Evolutionary conservation across 116 monocot genomes (phyloP), one percentile per base, ranked within the genome.

Genomic region (Dioscorea cayenensis): DNA sequence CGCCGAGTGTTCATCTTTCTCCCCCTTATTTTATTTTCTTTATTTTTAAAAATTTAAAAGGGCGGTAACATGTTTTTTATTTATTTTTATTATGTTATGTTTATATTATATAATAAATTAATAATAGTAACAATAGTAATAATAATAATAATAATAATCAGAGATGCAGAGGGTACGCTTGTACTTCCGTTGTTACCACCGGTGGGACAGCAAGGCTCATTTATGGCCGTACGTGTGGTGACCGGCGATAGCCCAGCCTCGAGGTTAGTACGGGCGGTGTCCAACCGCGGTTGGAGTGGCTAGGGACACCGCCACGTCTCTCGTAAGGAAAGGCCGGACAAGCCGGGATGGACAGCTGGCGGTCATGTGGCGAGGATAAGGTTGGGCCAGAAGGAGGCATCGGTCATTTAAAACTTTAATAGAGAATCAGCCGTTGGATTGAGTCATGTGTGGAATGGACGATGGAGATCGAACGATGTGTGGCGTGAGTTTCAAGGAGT

Each of bases 281-380:
- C 55, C 14, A 14, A 16, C n/a, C 18, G 43, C 14, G n/a, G 55
- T 6, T 5, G 55, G n/a, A 12, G 22, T 12, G 6, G 27, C n/a
- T 23, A 23, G 22, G 63, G 25, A 10, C 2, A 63, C 25, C 27
- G 63, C 63, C 63, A 63, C 63, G 63, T 27, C 12, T 7, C 21
- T 8, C 6, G n/a, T 2, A 3, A 7, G 11, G 27, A 21, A 11
- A 22, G 22, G 21, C 27, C 7, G 63, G 21, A 2, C 25, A 23
- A 22, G 21, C 63, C 20, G 63, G 18, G 63, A 20, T 22, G 63
- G 63, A 63, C 63, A 63, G 63, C 63, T 63, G n/a, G 63, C 63
- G 27, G 63, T 63, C 63, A 63, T 63, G 63, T 63, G 63, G 25
- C 6, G 17, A 5, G 27, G 63, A 63, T 63, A 63, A 63, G 63